Percentiles rank a stretch among this genome's conserved stretches.
Evolutionary conservation across 129 eudicot species (phyloP).

Genomic region (Dittrichia graveolens): DNA sequence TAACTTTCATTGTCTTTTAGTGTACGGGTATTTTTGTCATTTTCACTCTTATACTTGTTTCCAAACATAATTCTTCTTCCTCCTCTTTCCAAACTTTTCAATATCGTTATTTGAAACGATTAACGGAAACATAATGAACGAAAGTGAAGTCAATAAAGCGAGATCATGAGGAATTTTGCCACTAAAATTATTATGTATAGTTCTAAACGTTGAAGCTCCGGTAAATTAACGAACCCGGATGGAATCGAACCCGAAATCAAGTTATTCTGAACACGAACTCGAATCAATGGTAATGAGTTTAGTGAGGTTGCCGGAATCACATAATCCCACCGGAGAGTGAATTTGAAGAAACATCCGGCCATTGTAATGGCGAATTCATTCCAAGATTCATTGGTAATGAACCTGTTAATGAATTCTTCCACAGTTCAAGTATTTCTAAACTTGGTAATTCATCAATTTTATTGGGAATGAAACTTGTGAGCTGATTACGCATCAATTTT

Average conservation of each 20-base stretch:
- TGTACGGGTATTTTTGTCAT: too few relatives aligned
- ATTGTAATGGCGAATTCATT: slow-evolving; percentile 57
- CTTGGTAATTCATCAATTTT: slow-evolving; percentile 60
- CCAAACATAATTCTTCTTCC: too few relatives aligned
- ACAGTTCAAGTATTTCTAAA: slow-evolving; percentile 67
- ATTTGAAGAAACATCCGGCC: slow-evolving; percentile 84
- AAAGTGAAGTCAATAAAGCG: slow-evolving; percentile 54
- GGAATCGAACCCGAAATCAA: slow-evolving; percentile 64
- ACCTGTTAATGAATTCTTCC: slow-evolving; percentile 76
- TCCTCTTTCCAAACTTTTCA: too few relatives aligned
- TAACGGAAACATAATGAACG: slow-evolving; percentile 71
- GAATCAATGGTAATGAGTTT: slow-evolving; percentile 75
- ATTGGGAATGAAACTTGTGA: slow-evolving; percentile 63
- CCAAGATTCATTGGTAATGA: slow-evolving; percentile 71
- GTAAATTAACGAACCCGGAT: slow-evolving; percentile 57
- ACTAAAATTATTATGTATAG: slow-evolving; percentile 54
- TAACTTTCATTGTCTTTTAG: too few relatives aligned
- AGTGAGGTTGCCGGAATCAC: slow-evolving; percentile 75
- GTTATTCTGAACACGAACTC: slow-evolving; percentile 75
- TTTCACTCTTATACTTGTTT: too few relatives aligned
- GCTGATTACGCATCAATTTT: slow-evolving; percentile 74
- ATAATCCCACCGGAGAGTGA: slow-evolving; percentile 65
- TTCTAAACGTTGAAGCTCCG: slow-evolving; percentile 62
- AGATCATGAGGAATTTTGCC: slow-evolving; percentile 75
- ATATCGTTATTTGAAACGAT: too few relatives aligned